Conservation (phyloP, 257 asterid genomes). For the Solanum phureja region DNA sequence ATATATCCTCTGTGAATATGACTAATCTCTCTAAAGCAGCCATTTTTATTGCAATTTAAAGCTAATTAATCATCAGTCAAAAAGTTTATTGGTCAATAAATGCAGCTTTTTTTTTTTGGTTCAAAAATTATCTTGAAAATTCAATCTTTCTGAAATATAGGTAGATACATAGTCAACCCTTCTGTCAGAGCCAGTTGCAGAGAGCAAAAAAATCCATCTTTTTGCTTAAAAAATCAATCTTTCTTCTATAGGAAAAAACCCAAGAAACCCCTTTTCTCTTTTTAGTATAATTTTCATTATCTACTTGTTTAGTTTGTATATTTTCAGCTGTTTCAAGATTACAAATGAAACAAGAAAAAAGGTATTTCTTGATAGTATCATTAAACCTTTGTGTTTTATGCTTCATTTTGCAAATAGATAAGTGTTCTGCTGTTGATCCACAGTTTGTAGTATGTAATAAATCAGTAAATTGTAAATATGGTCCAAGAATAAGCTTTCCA, state of each 20-base stretch:
- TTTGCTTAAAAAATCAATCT: neutral
- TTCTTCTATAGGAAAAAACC: neutral
- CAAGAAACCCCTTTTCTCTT: neutral
- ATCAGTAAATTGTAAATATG: constrained; percentile 20
- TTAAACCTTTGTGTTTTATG: constrained; percentile 14
- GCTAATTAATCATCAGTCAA: constrained; percentile 5
- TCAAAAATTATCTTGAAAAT: neutral
- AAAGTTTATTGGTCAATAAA: constrained; percentile 21
- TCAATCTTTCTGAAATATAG: constrained; percentile 15
- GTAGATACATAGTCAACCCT: constrained; percentile 14
- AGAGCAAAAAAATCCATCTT: constrained; percentile 8
- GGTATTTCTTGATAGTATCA: neutral
- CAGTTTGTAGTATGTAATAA: constrained; percentile 31
- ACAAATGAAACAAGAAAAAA: constrained; percentile 17
- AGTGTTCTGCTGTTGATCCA: constrained; percentile 20
- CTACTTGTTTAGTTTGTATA: neutral
- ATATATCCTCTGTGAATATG: neutral
- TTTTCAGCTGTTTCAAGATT: constrained; percentile 5
- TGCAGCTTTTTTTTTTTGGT: constrained; percentile 9
- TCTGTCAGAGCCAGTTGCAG: neutral
- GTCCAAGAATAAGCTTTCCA: constrained; percentile 49
- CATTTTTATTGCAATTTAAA: neutral
- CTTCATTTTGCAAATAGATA: constrained; percentile 14
- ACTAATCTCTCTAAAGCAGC: neutral
- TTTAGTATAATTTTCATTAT: neutral